Evolutionary conservation across 805 yeast genomes (phyloP).

Genomic region (Cyberlindnera sargentensis): DNA sequence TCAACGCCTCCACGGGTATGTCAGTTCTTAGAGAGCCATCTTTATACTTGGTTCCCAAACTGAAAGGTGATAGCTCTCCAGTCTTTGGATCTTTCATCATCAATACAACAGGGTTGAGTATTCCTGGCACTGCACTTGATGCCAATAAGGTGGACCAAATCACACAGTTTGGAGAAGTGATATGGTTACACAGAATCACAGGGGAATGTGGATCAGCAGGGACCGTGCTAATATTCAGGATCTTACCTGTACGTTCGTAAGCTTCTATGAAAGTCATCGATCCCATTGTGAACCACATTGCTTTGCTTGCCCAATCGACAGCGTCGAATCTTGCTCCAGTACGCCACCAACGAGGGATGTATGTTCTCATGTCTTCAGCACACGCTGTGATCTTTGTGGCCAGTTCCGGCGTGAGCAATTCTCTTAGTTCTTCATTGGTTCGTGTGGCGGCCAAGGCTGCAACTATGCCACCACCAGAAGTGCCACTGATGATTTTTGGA

Average conservation of each 20-base stretch:
- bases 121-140: conserved; percentile 79
- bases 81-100: conserved; percentile 52
- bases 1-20: conserved; percentile 66
- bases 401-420: conserved; percentile 48
- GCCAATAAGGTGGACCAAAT: conserved; percentile 78
- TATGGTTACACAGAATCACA: conserved; percentile 66
- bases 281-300: conserved; percentile 66
- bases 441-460: conserved; percentile 69
- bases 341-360: conserved; percentile 58
- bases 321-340: conserved; percentile 80
- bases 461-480: conserved; percentile 75
- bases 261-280: conserved; percentile 69
- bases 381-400: conserved; percentile 64
- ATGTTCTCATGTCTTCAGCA: conserved; percentile 50
- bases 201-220: conserved; percentile 82
- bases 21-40: conserved; percentile 79
- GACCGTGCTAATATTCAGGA: conserved; percentile 67
- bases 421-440: conserved; percentile 56
- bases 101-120: conserved; percentile 68
- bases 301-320: conserved; percentile 63
- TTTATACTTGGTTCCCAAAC: conserved; percentile 65
- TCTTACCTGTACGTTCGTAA: conserved; percentile 58
- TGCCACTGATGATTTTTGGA: conserved; percentile 68
- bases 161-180: conserved; percentile 73
- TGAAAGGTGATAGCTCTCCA: conserved; percentile 49